phyloP scores from a whole-genome alignment of 306 rosid species.

The Vicia faba region DNA sequence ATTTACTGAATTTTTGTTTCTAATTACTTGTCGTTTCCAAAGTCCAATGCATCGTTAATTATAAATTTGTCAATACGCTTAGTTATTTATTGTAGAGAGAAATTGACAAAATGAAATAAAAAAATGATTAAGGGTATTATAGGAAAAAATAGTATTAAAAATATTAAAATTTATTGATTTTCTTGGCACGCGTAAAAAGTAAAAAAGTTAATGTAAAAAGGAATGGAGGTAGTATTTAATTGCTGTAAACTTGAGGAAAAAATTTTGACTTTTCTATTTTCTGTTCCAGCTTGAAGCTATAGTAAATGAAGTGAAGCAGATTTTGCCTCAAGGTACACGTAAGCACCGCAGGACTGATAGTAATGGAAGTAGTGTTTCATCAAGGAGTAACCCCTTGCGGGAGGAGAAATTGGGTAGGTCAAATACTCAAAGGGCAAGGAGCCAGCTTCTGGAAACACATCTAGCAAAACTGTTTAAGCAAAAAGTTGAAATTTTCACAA shows the following conservation, averaged over 20 bases:
- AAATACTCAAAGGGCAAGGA: constrained; percentile 81
- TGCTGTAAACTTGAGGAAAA: constrained; percentile 32
- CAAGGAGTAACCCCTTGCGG: constrained; percentile 84
- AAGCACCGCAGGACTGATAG: constrained; percentile 84
- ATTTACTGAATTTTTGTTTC: no score
- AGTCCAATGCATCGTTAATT: no score
- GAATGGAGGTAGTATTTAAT: not conserved
- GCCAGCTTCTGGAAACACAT: constrained; percentile 97
- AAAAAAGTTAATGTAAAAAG: no score
- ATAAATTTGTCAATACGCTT: no score
- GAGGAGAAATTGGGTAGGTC: constrained; percentile 81
- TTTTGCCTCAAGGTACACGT: constrained; percentile 70
- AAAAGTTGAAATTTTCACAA: constrained; percentile 92
- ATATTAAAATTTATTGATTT: no score
- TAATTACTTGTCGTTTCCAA: no score
- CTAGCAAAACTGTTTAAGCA: constrained; percentile 89
- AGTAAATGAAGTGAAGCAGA: constrained; percentile 73
- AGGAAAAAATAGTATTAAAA: no score
- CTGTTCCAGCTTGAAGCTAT: constrained; percentile 70
- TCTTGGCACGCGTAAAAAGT: no score
- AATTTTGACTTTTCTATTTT: constrained; percentile 28
- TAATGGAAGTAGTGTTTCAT: constrained; percentile 83
- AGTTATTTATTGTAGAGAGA: no score
- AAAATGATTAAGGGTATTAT: no score
- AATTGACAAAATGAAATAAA: no score